Evolutionary conservation across 2,329 filamentous ascomycete genomes (phyloP), one percentile per base, ranked within the genome.

Genomic region (Didymella lethalis): DNA sequence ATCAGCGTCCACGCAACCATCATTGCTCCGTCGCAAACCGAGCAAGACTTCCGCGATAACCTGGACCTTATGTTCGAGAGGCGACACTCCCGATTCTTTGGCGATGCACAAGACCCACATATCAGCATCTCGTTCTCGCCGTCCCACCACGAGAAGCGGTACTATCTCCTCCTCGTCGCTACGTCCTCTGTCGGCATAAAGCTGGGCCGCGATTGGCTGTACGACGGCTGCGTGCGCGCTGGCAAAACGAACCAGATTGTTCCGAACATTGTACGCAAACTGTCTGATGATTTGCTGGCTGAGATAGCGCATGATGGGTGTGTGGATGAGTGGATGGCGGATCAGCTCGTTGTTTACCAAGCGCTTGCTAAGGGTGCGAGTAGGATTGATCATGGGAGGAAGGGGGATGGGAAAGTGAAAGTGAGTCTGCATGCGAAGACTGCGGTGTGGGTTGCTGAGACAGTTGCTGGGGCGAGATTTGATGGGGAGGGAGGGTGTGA

Each of bases 321-420:
- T 63, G 80, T 86, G 4, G 86, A 88, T 64, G 79, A 81, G 66
- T 78, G 81, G 61, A 79, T 86, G 80, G 75, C 83, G 43, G 86
- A 88, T 70, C 86, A 88, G 65, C 63, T 88, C 26, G 82, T 87
- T 1, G 78, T 88, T 0, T 88, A 86, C 57, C 84, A 87, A 66
- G 83, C 83, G 16, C 71, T 88, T 20, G 83, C 84, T 4, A 64
- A 74, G 8, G 82, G 82, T 0, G 65, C 29, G 36, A 79, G 78
- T 60, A 46, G 48, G 0, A 75, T 82, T 0, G 70, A 69, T 61
- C 32, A 34, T n/a, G 32, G 32, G 14, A 34, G 12, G 12, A n/a
- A 34, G 32, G 5, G 32, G 2, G 70, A 67, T n/a, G 68, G 72
- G 2, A 61, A 64, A 71, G 11, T 64, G 61, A 7, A 58, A 51